Conservation (phyloP, 129 eudicot genomes). For the Tagetes erecta region DNA sequence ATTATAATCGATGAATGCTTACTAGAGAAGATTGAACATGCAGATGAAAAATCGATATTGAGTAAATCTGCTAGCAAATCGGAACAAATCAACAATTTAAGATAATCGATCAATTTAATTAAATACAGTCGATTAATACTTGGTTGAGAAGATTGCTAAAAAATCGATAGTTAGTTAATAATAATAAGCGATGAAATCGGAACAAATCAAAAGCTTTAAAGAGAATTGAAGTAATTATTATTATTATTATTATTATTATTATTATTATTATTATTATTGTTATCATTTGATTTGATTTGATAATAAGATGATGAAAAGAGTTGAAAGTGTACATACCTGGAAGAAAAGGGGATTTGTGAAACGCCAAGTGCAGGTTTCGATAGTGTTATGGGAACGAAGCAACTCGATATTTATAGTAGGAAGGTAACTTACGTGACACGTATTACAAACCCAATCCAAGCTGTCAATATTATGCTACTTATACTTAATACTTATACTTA, state of each 20-base stretch:
- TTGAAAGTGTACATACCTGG: conserved; percentile 13
- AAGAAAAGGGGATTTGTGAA: conserved; percentile 5
- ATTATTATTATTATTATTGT: too few relatives aligned
- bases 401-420: conserved; percentile 21
- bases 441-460: conserved; percentile 28
- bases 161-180: too few relatives aligned
- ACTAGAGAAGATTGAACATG: neutral
- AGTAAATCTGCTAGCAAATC: neutral
- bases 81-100: neutral
- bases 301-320: neutral
- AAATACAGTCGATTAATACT: too few relatives aligned
- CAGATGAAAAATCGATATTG: neutral
- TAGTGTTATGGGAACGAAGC: neutral
- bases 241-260: too few relatives aligned
- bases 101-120: neutral
- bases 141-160: too few relatives aligned
- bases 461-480: conserved; percentile 29
- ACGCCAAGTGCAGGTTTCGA: conserved; percentile 13
- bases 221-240: too few relatives aligned
- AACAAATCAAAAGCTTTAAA: too few relatives aligned
- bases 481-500: too few relatives aligned
- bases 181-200: too few relatives aligned
- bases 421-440: conserved; percentile 22
- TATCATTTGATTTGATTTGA: too few relatives aligned
- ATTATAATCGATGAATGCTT: too few relatives aligned